Conservation (phyloP, 768 basidiomycete species). For the Daedaleopsis nitida region DNA sequence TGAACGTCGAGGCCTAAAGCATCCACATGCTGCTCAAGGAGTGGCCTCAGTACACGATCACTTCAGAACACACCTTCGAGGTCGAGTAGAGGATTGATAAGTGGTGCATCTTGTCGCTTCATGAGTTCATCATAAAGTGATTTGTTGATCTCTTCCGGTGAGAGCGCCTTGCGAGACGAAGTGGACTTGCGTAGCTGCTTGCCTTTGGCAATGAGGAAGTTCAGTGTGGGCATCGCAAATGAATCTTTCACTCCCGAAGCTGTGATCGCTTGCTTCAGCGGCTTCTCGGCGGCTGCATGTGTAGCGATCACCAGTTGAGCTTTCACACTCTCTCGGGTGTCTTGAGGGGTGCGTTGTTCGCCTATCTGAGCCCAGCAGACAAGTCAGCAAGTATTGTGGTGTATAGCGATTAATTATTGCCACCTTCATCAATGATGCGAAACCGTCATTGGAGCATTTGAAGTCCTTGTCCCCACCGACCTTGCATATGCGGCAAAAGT, state of each 20-base stretch:
- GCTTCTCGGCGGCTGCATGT: conserved; percentile 12
- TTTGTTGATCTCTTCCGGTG: too few relatives aligned
- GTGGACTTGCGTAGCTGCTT: conserved; percentile 10
- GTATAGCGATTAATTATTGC: background rate
- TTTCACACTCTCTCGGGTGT: conserved; percentile 9
- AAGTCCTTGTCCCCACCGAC: conserved; percentile 29
- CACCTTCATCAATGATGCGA: conserved; percentile 25
- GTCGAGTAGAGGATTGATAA: conserved; percentile 13
- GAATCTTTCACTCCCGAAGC: conserved; percentile 17
- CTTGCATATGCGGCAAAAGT: conserved; percentile 36
- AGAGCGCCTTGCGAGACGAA: background rate
- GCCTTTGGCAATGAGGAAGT: conserved; percentile 10
- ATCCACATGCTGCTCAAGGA: background rate
- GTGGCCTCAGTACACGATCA: too few relatives aligned
- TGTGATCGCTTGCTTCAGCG: conserved; percentile 9
- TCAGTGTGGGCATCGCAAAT: conserved; percentile 10
- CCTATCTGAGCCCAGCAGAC: too few relatives aligned
- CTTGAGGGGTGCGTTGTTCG: background rate
- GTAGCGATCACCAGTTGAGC: conserved; percentile 9
- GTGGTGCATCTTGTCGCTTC: background rate
- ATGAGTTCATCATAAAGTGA: conserved; percentile 1
- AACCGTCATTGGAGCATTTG: conserved; percentile 31
- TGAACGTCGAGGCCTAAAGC: conserved; percentile 31
- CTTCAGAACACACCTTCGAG: conserved; percentile 3
- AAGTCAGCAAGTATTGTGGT: too few relatives aligned